Base-by-base conservation (phyloP, 1,284 basidiomycete species). In the Ceratorhiza oryzae-sativae region DNA sequence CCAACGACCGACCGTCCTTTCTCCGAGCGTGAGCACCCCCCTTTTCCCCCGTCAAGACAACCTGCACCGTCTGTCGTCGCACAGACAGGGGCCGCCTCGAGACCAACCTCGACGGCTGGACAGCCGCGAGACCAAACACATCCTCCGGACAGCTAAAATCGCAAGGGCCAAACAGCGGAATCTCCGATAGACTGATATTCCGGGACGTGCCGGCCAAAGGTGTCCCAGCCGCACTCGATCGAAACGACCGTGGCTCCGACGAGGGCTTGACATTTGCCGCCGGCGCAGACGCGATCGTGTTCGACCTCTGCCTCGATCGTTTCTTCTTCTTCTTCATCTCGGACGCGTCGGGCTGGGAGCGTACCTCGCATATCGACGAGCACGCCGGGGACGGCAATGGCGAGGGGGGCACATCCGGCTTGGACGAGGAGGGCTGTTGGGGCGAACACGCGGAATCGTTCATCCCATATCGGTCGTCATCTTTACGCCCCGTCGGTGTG, bases 121-220 rank as follows among this genome's bases (percentile, higher is more conserved):
- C 30, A 13, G 49, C 63, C 34, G 63, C 63, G 1, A 67, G 30
- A 18, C 63, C 63, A 55, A 67, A 67, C 18, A 67, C 36, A 30
- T 67, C 63, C 32, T 53, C 63, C 23, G 49, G 30, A 13, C 49
- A 4, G 20, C 63, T 36, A 55, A 67, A 32, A 5, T 53, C 25
- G 8, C 30, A 12, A 55, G 20, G 23, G 6, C 48, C 25, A 49
- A 67, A 41, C 20, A 45, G 10, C 30, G 63, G 63, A 5, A 67
- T 55, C 49, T 67, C 63, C 12, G 63, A 67, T n/a, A 67, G 53
- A 32, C 63, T 67, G 25, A 67, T 67, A 1, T 67, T 20, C n/a
- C 63, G 32, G 9, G 63, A 39, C n/a, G 32, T 55, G 3, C 45
- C 42, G 36, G 45, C 42, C 42, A 4, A 4, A 45, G 42, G 42